Base-by-base conservation (phyloP, 2,329 filamentous ascomycete species). In the Trichothecium roseum region DNA sequence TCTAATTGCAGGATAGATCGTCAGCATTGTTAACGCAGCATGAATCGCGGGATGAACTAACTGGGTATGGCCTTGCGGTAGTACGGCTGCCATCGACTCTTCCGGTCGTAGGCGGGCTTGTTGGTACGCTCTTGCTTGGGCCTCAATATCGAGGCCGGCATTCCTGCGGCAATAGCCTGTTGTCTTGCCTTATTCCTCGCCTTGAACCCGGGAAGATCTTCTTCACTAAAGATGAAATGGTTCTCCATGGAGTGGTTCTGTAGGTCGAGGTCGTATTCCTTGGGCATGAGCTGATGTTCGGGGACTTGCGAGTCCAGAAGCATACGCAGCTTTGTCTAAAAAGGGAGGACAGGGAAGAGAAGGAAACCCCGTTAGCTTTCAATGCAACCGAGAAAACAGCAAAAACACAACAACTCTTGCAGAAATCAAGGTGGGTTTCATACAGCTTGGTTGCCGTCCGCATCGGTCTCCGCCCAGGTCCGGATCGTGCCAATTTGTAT, bases 161-260 rank as follows among this genome's bases (percentile, higher is more conserved):
- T 75, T 35, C 76, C 71, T 14, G 66, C 69, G 30, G 68, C 71
- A 4, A 72, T 60, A 8, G 71, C 69, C 36, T 74, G 69, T n/a
- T 68, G 64, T 34, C 69, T 65, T 32, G 61, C 60, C 47, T 68
- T 72, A 50, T 72, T 72, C 54, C 55, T 54, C 13, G 53, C 56
- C 45, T 61, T 60, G 49, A 56, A 62, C 13, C 56, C 50, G 1
- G 87, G 84, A 16, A 94, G 71, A 51, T 96, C 86, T 55, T 94
- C 87, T 60, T 98, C 91, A 28, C 83, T 87, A 53, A 98, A 98
- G 38, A 96, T 68, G 54, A 83, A 94, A 15, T 87, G 91, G 58
- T 94, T 95, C 50, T 75, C 76, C 24, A 89, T 76, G n/a, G 73
- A 55, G 37, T 57, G 51, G 34, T 69, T 66, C 37, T 60, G 78